Conservation (phyloP, 176 grass and related monocot genomes). For the Aegilops tauschii region DNA sequence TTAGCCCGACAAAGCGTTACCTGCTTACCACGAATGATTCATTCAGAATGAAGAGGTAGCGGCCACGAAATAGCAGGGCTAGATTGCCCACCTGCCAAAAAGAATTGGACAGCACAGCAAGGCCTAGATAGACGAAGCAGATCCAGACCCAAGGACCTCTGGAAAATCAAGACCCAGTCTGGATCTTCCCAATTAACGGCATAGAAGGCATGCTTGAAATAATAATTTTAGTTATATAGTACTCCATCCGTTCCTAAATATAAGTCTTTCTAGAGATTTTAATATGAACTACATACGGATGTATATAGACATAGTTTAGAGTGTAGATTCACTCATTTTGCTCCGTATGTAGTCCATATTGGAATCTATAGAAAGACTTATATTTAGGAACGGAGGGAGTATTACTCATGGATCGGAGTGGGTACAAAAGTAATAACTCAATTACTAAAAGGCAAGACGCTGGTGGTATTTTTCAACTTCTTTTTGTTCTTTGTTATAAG, state of each 20-base stretch:
- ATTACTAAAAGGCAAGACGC: background rate
- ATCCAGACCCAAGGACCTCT: background rate
- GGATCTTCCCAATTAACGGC: background rate
- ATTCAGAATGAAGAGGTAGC: conserved; percentile 3
- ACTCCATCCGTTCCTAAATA: no score
- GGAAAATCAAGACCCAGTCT: conserved; percentile 8
- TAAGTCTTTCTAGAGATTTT: no score
- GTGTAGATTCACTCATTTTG: no score
- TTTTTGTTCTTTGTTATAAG: background rate
- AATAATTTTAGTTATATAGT: background rate
- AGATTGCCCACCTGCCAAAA: conserved; percentile 18
- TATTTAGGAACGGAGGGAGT: no score
- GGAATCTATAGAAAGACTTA: no score
- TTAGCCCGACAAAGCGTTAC: conserved; percentile 9
- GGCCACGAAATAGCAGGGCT: conserved; percentile 14
- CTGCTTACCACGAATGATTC: conserved; percentile 1
- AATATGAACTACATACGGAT: no score
- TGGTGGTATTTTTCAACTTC: background rate
- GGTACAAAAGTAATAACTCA: background rate
- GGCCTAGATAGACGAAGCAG: background rate
- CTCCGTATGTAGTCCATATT: no score
- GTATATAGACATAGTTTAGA: no score
- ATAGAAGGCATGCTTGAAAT: background rate
- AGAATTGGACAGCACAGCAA: conserved; percentile 9
- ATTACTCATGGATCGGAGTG: no score